These are phyloP conservation scores for Cladorrhinum sp. DNA, from an alignment of 2,329 filamentous ascomycete species.

Conservation along the genomic window DNA sequence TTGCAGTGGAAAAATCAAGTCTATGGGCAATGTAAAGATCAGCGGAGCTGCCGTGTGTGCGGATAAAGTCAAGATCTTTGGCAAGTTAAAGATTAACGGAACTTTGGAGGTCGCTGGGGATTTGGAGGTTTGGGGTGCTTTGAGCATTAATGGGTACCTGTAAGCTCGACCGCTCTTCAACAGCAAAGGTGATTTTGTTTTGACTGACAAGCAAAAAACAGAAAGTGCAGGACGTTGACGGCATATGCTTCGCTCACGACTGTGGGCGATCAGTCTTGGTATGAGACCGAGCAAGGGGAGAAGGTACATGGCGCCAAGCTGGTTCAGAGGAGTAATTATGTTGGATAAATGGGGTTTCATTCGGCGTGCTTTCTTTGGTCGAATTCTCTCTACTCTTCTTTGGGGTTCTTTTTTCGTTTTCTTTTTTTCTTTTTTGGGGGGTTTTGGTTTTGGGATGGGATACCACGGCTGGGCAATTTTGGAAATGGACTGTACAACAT, in stretches of 20 bases:
- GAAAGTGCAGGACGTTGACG: conserved; percentile 42
- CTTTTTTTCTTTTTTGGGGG: too few species aligned
- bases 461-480: neutral
- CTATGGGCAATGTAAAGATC: conserved; percentile 45
- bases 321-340: conserved; percentile 38
- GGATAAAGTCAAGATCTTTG: conserved; percentile 46
- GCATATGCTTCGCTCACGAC: conserved; percentile 47
- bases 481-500: neutral
- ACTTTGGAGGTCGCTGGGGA: conserved; percentile 40
- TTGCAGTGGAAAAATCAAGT: conserved; percentile 45
- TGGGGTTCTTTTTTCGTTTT: neutral
- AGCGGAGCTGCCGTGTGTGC: conserved; percentile 40
- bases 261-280: conserved; percentile 44
- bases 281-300: conserved; percentile 42
- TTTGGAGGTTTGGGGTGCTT: conserved; percentile 47
- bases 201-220: conserved; percentile 26
- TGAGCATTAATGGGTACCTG: conserved; percentile 45
- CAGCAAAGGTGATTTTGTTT: neutral
- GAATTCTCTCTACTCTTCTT: neutral
- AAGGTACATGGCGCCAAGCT: conserved; percentile 43
- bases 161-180: conserved; percentile 25
- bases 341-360: conserved; percentile 35
- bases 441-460: neutral
- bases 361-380: conserved; percentile 1
- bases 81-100: conserved; percentile 44